Evolutionary conservation across 106 monocot species (phyloP).

Genomic region (Posidonia australis): DNA sequence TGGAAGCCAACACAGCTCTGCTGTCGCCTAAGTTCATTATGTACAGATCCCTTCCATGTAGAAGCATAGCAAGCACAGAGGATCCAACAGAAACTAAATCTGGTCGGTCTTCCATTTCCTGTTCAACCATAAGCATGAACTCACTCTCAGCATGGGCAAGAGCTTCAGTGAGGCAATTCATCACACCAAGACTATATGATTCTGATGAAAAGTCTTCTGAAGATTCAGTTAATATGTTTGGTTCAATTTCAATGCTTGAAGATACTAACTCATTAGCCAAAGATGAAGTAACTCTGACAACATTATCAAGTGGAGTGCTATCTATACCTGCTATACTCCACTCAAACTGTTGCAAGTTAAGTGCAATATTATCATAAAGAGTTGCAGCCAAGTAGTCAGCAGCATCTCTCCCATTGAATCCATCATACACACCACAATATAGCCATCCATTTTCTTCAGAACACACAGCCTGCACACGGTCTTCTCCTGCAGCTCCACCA

Average conservation of each 20-base stretch:
- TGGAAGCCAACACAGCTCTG: conserved; percentile 70
- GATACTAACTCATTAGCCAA: conserved; percentile 15
- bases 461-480: conserved; percentile 85
- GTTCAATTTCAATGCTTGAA: conserved; percentile 15
- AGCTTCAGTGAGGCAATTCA: conserved; percentile 44
- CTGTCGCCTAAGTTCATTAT: conserved; percentile 77
- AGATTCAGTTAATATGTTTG: not conserved
- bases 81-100: conserved; percentile 82
- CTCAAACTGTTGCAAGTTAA: conserved; percentile 39
- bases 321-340: conserved; percentile 21
- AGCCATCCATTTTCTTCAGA: conserved; percentile 81
- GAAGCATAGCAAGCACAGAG: conserved; percentile 59
- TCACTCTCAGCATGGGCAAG: conserved; percentile 75
- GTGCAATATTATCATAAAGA: conserved; percentile 56
- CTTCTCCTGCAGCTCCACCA: conserved; percentile 92
- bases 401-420: conserved; percentile 91
- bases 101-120: conserved; percentile 73
- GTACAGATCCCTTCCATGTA: conserved; percentile 56
- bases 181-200: conserved; percentile 35
- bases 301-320: not conserved
- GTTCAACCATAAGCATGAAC: conserved; percentile 62
- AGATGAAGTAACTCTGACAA: conserved; percentile 19
- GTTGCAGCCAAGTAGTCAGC: conserved; percentile 75
- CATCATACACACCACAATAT: conserved; percentile 89
- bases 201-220: conserved; percentile 14